Conservation (phyloP, 148 eudicot species). For the Polygonum maritimum region DNA sequence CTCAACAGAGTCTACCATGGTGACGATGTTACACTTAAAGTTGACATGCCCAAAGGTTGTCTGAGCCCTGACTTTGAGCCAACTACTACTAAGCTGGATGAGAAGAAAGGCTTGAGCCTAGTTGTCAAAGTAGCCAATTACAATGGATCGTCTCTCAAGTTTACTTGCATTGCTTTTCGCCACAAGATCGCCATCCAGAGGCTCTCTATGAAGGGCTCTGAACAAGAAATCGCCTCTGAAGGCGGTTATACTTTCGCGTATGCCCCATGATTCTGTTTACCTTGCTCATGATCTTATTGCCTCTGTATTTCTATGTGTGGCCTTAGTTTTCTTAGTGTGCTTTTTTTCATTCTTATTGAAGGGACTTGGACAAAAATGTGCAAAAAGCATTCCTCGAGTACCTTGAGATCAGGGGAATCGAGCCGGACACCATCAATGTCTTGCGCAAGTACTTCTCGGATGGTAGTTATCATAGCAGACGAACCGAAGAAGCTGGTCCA, state of each 20-base stretch:
- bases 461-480: too few species aligned
- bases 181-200: slow-evolving; percentile 48
- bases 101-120: slow-evolving; percentile 17
- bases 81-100: slow-evolving; percentile 6
- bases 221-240: slow-evolving; percentile 48
- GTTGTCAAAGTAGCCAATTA: slow-evolving; percentile 43
- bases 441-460: slow-evolving; percentile 23
- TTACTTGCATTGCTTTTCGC: slow-evolving; percentile 40
- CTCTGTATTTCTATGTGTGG: not conserved
- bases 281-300: not conserved
- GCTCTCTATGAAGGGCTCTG: slow-evolving; percentile 38
- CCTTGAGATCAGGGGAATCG: slow-evolving; percentile 59
- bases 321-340: not conserved
- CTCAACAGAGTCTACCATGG: slow-evolving; percentile 47
- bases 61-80: slow-evolving; percentile 30
- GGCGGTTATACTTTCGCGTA: slow-evolving; percentile 54
- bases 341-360: slow-evolving; percentile 7
- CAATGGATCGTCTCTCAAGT: slow-evolving; percentile 36
- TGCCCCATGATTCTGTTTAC: slow-evolving; percentile 16
- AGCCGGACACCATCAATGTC: slow-evolving; percentile 51
- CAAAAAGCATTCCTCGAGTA: slow-evolving; percentile 70
- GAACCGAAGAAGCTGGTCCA: too few species aligned
- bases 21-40: slow-evolving; percentile 50
- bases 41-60: slow-evolving; percentile 39
- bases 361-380: slow-evolving; percentile 72